phyloP scores from a whole-genome alignment of 345 rosid genomes.

The Heritiera littoralis region DNA sequence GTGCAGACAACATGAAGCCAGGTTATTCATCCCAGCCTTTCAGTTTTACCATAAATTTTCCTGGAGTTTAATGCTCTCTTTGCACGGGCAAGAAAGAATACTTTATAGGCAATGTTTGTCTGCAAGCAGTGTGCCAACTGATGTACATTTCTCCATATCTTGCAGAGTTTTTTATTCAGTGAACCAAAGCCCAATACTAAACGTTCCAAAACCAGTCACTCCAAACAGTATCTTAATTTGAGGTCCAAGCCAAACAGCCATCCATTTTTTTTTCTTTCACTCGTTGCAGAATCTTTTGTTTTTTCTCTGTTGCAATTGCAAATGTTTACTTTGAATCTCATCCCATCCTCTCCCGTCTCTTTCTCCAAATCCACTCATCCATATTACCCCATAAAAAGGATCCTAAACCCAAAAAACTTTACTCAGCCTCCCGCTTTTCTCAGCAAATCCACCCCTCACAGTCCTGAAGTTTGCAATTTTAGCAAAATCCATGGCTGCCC shows the following conservation, averaged over 20 bases:
- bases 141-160: too few species aligned
- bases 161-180: not conserved
- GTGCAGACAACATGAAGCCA: too few species aligned
- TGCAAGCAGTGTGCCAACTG: too few species aligned
- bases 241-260: not conserved
- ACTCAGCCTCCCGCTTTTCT: constrained; percentile 32
- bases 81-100: too few species aligned
- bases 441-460: constrained; percentile 25
- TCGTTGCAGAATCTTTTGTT: constrained; percentile 6
- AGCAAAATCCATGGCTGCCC: constrained; percentile 35
- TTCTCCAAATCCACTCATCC: constrained; percentile 38
- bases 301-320: constrained; percentile 18
- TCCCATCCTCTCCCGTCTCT: constrained; percentile 43
- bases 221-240: not conserved
- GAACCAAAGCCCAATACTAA: not conserved
- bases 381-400: constrained; percentile 26
- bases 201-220: not conserved
- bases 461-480: constrained; percentile 30
- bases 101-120: too few species aligned
- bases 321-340: constrained; percentile 58
- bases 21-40: too few species aligned
- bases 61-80: not conserved
- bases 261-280: not conserved
- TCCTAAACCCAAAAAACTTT: constrained; percentile 29
- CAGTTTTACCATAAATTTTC: too few species aligned